These are phyloP conservation scores for Sporothrix inflata DNA, from an alignment of 2,329 filamentous ascomycete genomes.

Conservation along the genomic window DNA sequence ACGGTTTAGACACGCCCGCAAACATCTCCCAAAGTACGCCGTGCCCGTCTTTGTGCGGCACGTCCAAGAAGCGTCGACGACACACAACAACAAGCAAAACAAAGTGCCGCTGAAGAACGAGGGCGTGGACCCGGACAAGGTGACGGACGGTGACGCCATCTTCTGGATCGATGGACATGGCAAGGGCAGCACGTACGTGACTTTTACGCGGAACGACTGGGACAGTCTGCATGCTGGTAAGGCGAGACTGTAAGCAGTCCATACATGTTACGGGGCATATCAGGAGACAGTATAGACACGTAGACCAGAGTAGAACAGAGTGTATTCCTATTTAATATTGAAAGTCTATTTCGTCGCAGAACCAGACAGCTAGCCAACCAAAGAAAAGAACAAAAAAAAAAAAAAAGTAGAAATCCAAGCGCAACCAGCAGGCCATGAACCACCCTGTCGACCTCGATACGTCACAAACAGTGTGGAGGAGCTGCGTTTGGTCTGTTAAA, in stretches of 20 bases:
- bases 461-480: no score
- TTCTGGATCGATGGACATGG: slow-evolving; percentile 63
- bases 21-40: slow-evolving; percentile 70
- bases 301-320: neutral
- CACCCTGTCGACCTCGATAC: no score
- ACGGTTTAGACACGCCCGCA: slow-evolving; percentile 52
- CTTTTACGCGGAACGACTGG: slow-evolving; percentile 64
- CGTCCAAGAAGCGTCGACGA: slow-evolving; percentile 60
- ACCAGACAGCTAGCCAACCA: neutral
- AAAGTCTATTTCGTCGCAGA: neutral
- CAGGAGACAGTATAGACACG: neutral
- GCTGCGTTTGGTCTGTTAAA: no score
- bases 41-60: slow-evolving; percentile 74
- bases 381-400: no score
- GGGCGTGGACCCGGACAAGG: slow-evolving; percentile 62
- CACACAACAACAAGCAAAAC: slow-evolving; percentile 81
- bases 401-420: no score
- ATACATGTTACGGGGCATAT: neutral
- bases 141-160: slow-evolving; percentile 47
- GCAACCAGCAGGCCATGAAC: no score
- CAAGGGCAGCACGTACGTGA: slow-evolving; percentile 58
- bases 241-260: slow-evolving; percentile 36
- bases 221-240: slow-evolving; percentile 42
- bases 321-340: neutral
- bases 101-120: slow-evolving; percentile 71